phyloP scores from a whole-genome alignment of 768 basidiomycete genomes.

The Cystoderma amianthinum region DNA sequence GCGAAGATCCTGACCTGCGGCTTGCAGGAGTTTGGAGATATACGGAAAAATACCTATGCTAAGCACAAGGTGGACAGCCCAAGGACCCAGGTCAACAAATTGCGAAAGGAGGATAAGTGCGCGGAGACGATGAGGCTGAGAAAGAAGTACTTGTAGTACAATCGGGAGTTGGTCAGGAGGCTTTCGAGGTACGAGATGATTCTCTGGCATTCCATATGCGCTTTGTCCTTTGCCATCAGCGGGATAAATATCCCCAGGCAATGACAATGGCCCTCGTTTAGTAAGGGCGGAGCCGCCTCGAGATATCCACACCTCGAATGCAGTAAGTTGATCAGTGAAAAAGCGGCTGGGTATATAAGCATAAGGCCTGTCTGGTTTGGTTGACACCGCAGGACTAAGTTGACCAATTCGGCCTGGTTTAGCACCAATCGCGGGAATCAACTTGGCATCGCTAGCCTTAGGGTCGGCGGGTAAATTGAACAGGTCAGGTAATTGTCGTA shows the following conservation, averaged over 20 bases:
- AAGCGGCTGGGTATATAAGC: constrained; percentile 84
- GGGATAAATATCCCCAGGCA: constrained; percentile 35
- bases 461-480: constrained; percentile 35
- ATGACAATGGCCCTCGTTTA: constrained; percentile 65
- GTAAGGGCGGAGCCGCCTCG: constrained; percentile 85
- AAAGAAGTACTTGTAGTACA: constrained; percentile 93
- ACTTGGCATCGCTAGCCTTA: constrained; percentile 10
- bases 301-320: constrained; percentile 98
- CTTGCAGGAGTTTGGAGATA: constrained; percentile 92
- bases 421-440: constrained; percentile 9
- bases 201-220: constrained; percentile 13
- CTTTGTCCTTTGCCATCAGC: neutral
- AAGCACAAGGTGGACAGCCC: constrained; percentile 95
- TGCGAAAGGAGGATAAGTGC: constrained; percentile 94
- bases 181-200: constrained; percentile 73
- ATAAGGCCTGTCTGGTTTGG: constrained; percentile 40
- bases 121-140: constrained; percentile 91
- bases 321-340: constrained; percentile 93
- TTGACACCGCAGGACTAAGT: constrained; percentile 16
- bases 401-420: constrained; percentile 35
- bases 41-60: constrained; percentile 99
- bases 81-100: constrained; percentile 97
- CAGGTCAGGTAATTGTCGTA: constrained; percentile 88
- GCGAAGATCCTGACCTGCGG: constrained; percentile 90
- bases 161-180: constrained; percentile 98